Percentiles rank a stretch among this genome's conserved stretches.
Evolutionary conservation across 805 yeast genomes (phyloP).

Genomic region (Yamadazyma paraphyllophila): DNA sequence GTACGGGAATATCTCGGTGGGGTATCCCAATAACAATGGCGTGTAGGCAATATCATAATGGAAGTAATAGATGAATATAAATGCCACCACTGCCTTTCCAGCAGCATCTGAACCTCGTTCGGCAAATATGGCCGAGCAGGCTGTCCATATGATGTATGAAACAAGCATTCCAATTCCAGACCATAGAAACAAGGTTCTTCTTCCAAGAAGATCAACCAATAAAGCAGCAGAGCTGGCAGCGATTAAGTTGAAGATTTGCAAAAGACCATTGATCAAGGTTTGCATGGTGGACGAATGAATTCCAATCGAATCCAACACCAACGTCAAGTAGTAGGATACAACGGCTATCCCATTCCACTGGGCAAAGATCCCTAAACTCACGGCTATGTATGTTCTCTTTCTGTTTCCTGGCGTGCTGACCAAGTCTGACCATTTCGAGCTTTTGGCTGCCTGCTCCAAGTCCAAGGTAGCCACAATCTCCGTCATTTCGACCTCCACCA

Average conservation of each 20-base stretch:
- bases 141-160: constrained; percentile 24
- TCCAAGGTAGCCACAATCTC: constrained; percentile 42
- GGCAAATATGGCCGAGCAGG: constrained; percentile 22
- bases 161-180: constrained; percentile 27
- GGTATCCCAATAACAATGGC: constrained; percentile 15
- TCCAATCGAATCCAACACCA: constrained; percentile 16
- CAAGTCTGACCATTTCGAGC: constrained; percentile 39
- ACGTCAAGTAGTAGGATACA: constrained; percentile 28
- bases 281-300: constrained; percentile 15
- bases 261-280: constrained; percentile 14
- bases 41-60: constrained; percentile 17
- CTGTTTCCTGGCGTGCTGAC: constrained; percentile 37
- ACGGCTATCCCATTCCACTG: constrained; percentile 50
- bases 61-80: constrained; percentile 17
- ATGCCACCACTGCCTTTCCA: constrained; percentile 16
- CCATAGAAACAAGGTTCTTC: constrained; percentile 28
- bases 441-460: constrained; percentile 34
- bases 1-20: constrained; percentile 16
- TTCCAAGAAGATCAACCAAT: constrained; percentile 20
- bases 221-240: constrained; percentile 22
- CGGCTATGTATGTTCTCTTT: constrained; percentile 33
- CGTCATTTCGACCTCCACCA: constrained; percentile 31
- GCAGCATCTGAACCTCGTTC: constrained; percentile 10
- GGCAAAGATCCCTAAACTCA: constrained; percentile 31
- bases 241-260: constrained; percentile 15